phyloP scores from a whole-genome alignment of 805 yeast genomes.

The Debaryomyces tyrocola region DNA sequence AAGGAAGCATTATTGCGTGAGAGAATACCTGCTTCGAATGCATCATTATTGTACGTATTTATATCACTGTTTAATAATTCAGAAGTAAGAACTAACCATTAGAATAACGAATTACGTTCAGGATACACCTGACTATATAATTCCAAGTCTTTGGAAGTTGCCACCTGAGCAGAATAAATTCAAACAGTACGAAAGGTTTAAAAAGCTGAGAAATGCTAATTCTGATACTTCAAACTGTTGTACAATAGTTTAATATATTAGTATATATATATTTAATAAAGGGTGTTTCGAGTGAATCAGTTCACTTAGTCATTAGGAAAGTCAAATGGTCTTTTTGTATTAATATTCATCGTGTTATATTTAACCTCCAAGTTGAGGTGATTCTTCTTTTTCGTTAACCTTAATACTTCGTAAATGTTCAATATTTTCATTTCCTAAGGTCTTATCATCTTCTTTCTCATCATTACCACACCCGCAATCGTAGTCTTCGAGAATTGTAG shows the following conservation, averaged over 20 bases:
- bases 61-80: background rate
- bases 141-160: slow-evolving; percentile 45
- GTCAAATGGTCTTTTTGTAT: background rate
- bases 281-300: background rate
- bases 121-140: slow-evolving; percentile 46
- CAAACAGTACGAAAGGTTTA: slow-evolving; percentile 22
- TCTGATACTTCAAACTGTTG: slow-evolving; percentile 25
- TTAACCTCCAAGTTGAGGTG: slow-evolving; percentile 45
- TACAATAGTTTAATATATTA: slow-evolving; percentile 20
- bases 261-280: background rate
- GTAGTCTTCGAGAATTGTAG: slow-evolving; percentile 81
- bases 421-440: slow-evolving; percentile 32
- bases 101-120: slow-evolving; percentile 43
- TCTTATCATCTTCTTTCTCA: slow-evolving; percentile 51
- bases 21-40: slow-evolving; percentile 64
- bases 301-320: background rate
- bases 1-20: slow-evolving; percentile 52
- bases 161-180: slow-evolving; percentile 36
- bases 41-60: slow-evolving; percentile 43
- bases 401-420: slow-evolving; percentile 47
- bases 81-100: slow-evolving; percentile 4
- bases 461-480: slow-evolving; percentile 94
- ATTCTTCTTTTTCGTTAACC: slow-evolving; percentile 46
- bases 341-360: background rate
- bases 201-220: slow-evolving; percentile 1